phyloP scores from a whole-genome alignment of 257 asterid genomes.

The Rubia yunnanensis region DNA sequence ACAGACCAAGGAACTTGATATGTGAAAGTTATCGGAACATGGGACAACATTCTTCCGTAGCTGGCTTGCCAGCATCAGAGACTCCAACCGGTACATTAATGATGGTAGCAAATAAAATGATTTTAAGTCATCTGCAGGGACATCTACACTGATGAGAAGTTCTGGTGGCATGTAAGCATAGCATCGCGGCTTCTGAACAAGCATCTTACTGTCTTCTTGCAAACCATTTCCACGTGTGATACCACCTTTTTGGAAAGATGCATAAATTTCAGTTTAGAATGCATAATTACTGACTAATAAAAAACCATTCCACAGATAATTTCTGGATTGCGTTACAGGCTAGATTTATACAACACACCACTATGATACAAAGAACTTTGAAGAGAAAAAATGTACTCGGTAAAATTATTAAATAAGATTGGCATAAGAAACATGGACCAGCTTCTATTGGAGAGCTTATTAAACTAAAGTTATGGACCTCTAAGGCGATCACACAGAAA shows the following conservation, averaged over 20 bases:
- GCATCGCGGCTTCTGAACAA: slow-evolving; percentile 40
- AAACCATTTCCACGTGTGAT: slow-evolving; percentile 19
- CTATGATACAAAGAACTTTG: not conserved
- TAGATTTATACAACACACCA: not conserved
- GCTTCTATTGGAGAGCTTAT: not conserved
- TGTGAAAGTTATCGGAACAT: slow-evolving; percentile 30
- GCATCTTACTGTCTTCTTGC: slow-evolving; percentile 18
- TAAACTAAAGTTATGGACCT: not conserved
- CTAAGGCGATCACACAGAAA: not conserved
- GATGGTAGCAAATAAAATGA: slow-evolving; percentile 90
- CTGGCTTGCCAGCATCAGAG: slow-evolving; percentile 90
- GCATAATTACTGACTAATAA: not conserved
- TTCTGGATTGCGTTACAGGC: not conserved
- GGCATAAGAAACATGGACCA: not conserved
- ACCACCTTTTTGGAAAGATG: slow-evolving; percentile 22
- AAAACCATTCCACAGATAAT: not conserved
- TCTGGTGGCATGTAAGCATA: slow-evolving; percentile 83
- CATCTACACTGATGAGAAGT: slow-evolving; percentile 56
- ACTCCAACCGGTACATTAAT: slow-evolving; percentile 77
- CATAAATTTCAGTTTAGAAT: not conserved
- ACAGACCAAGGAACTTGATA: slow-evolving; percentile 73
- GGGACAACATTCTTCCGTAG: slow-evolving; percentile 57
- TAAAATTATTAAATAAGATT: not conserved
- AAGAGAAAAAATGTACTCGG: not conserved
- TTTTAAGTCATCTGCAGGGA: slow-evolving; percentile 49